Evolutionary conservation across 2,329 filamentous ascomycete genomes (phyloP), one percentile per base, ranked within the genome.

Genomic region (Fusarium devonianum): DNA sequence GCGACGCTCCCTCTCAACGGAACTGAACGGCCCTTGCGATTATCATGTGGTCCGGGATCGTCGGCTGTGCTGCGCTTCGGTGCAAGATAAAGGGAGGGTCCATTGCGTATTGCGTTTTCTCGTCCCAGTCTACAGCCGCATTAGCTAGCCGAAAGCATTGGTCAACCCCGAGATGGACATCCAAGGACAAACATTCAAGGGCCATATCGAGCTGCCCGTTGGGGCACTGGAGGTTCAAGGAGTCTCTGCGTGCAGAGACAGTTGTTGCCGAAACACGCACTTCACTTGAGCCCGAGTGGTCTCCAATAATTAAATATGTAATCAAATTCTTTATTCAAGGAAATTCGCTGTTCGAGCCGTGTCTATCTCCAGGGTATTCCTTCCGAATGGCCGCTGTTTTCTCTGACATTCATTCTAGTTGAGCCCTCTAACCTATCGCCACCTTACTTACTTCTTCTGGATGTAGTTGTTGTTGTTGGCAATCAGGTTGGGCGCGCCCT

Each of bases 391-490:
- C n/a, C n/a, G n/a, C n/a, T n/a, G n/a, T n/a, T n/a, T n/a, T n/a
- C n/a, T n/a, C n/a, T n/a, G n/a, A n/a, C n/a, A n/a, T n/a, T n/a
- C n/a, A n/a, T n/a, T n/a, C n/a, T n/a, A n/a, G n/a, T n/a, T n/a
- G n/a, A n/a, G n/a, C n/a, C n/a, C n/a, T n/a, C n/a, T n/a, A n/a
- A n/a, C n/a, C n/a, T n/a, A n/a, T n/a, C n/a, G n/a, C n/a, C n/a
- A n/a, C n/a, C n/a, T n/a, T n/a, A 12, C 11, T 26, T 12, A 26
- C 8, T 26, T 10, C 11, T 2, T 16, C 41, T 65, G 61, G 25
- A 45, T 33, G 28, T 47, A 39, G 40, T 65, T 68, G 49, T 75
- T 75, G 67, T 83, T 82, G 70, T 79, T 81, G 36, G 70, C 76
- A 48, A 81, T 69, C 50, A 71, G 63, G 69, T 82, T 81, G 48